Conservation (phyloP, 352 stramenopile species). For the Pythium sukuiense region DNA sequence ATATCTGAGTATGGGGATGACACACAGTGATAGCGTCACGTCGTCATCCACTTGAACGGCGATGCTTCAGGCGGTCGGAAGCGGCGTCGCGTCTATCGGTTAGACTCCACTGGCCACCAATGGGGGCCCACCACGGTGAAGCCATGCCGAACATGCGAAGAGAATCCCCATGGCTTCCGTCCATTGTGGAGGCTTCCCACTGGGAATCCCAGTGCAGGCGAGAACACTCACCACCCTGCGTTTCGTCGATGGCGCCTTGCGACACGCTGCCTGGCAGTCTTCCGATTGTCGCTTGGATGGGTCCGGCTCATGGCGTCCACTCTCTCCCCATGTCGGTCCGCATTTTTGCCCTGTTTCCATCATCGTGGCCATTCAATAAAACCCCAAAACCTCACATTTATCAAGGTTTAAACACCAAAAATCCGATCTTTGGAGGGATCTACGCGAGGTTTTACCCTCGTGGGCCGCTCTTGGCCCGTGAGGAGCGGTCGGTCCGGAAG, state of each 20-base stretch:
- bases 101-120: no score
- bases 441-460: background rate
- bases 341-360: background rate
- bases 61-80: conserved; percentile 1
- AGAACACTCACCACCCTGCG: no score
- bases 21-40: no score
- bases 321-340: background rate
- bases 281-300: background rate
- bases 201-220: no score
- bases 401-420: background rate
- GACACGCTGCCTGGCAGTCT: background rate
- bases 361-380: background rate
- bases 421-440: background rate
- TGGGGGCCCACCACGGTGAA: no score
- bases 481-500: background rate
- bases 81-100: background rate
- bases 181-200: no score
- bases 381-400: background rate
- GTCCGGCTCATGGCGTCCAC: background rate
- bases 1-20: conserved; percentile 1
- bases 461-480: background rate
- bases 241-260: background rate
- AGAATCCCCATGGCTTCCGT: no score
- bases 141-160: no score
- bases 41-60: background rate